These are phyloP conservation scores for Calonectria fujianensis DNA, from an alignment of 2,329 filamentous ascomycete genomes.

Conservation along the genomic window DNA sequence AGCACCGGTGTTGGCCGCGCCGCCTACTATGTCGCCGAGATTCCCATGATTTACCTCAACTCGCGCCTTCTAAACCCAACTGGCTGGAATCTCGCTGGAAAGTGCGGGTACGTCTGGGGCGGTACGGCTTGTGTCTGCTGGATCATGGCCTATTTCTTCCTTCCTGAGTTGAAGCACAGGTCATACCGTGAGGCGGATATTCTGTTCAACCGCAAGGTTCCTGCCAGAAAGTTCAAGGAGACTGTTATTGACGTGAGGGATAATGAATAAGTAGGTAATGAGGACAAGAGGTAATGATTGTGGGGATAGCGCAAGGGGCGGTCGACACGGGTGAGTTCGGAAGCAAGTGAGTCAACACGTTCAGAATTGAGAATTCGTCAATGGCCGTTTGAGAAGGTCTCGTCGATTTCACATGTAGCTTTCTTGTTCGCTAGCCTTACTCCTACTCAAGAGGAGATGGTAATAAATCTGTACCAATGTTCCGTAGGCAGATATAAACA, in stretches of 20 bases:
- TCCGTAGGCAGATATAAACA: too few species aligned
- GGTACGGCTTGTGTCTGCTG: slow-evolving; percentile 74
- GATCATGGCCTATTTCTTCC: slow-evolving; percentile 66
- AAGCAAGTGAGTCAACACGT: too few species aligned
- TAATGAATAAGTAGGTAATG: slow-evolving; percentile 74
- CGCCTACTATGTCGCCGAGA: slow-evolving; percentile 78
- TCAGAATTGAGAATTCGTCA: too few species aligned
- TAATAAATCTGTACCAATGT: too few species aligned
- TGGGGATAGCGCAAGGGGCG: too few species aligned
- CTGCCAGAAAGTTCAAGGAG: slow-evolving; percentile 72
- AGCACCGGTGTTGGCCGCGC: slow-evolving; percentile 78
- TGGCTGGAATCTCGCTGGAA: slow-evolving; percentile 68
- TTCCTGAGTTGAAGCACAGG: slow-evolving; percentile 74
- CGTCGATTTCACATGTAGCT: too few species aligned
- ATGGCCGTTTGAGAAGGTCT: too few species aligned
- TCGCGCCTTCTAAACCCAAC: slow-evolving; percentile 75
- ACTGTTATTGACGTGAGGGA: slow-evolving; percentile 74
- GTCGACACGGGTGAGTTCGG: too few species aligned
- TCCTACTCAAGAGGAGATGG: too few species aligned
- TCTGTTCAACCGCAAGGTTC: slow-evolving; percentile 71
- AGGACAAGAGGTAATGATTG: not conserved
- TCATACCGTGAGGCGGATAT: slow-evolving; percentile 78
- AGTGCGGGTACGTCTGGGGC: slow-evolving; percentile 76
- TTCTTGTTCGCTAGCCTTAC: too few species aligned
- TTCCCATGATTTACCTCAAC: slow-evolving; percentile 78